Conservation (phyloP, 352 stramenopile genomes). For the Aphanomyces euteiches region DNA sequence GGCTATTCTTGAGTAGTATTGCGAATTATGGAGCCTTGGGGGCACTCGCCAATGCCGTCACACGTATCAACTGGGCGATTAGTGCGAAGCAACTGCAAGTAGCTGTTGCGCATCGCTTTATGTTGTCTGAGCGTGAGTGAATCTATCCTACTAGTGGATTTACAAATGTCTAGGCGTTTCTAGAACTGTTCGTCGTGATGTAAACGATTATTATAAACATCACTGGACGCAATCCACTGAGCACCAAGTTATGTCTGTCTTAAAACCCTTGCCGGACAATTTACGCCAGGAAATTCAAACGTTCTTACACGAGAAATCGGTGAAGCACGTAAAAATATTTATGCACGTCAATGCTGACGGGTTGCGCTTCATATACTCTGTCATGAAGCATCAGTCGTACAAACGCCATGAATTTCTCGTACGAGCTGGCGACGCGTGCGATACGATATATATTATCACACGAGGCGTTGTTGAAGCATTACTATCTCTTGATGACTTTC, state of each 20-base stretch:
- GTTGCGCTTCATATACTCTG: slow-evolving; percentile 2
- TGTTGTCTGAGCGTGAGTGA: not conserved
- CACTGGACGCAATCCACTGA: slow-evolving; percentile 15
- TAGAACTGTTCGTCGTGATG: not conserved
- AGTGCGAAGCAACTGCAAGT: slow-evolving; percentile 15
- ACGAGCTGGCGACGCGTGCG: slow-evolving; percentile 10
- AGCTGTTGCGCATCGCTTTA: slow-evolving; percentile 19
- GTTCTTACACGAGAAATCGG: slow-evolving; percentile 13
- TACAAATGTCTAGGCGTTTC: slow-evolving; percentile 10
- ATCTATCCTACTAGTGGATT: not conserved
- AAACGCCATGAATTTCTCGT: slow-evolving; percentile 14
- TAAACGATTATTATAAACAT: slow-evolving; percentile 20
- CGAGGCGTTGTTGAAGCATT: slow-evolving; percentile 3
- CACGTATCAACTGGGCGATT: slow-evolving; percentile 18
- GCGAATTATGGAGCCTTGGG: slow-evolving; percentile 74
- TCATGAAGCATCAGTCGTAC: slow-evolving; percentile 28
- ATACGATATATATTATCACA: slow-evolving; percentile 19
- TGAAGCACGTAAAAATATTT: slow-evolving; percentile 2
- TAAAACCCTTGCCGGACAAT: slow-evolving; percentile 23
- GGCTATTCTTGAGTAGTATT: slow-evolving; percentile 58
- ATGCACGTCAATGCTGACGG: slow-evolving; percentile 1
- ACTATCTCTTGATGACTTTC: not conserved
- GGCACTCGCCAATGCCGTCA: slow-evolving; percentile 31
- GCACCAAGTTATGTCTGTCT: slow-evolving; percentile 1
- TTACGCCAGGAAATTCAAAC: slow-evolving; percentile 21